phyloP scores from a whole-genome alignment of 441 rosid species.

The Lepidium campestre region DNA sequence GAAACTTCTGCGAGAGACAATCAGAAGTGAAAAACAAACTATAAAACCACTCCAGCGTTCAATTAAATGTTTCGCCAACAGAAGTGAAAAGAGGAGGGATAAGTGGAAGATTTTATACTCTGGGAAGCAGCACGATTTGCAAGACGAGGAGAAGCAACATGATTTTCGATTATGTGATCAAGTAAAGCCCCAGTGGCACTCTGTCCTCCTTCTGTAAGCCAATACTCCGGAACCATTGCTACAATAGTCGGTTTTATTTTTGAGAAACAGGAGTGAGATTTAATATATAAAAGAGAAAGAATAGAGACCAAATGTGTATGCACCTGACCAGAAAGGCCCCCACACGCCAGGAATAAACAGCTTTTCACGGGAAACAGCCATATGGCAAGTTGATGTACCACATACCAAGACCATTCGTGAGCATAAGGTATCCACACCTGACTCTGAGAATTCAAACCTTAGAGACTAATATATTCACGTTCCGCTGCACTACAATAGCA shows the following conservation, averaged over 20 bases:
- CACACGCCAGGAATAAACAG: slow-evolving; percentile 96
- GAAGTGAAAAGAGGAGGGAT: background rate
- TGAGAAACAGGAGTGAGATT: slow-evolving; percentile 4
- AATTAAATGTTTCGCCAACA: background rate
- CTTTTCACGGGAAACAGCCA: slow-evolving; percentile 81
- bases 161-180: slow-evolving; percentile 79
- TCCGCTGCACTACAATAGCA: background rate
- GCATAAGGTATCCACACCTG: slow-evolving; percentile 65
- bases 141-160: slow-evolving; percentile 81
- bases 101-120: slow-evolving; percentile 36
- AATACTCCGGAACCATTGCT: slow-evolving; percentile 89
- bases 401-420: slow-evolving; percentile 83
- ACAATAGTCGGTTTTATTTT: background rate
- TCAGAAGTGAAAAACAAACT: background rate
- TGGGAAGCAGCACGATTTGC: slow-evolving; percentile 90
- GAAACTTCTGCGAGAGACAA: slow-evolving; percentile 57
- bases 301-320: background rate
- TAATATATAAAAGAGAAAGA: background rate
- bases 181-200: slow-evolving; percentile 96
- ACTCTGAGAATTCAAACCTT: slow-evolving; percentile 32
- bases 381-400: slow-evolving; percentile 96
- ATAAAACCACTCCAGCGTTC: background rate
- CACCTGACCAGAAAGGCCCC: slow-evolving; percentile 99
- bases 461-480: background rate
- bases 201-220: slow-evolving; percentile 99